Percentiles rank a stretch among this genome's conserved stretches.
phyloP scores from a whole-genome alignment of 2,329 filamentous ascomycete species.

The Dryadomyces quercivorus region DNA sequence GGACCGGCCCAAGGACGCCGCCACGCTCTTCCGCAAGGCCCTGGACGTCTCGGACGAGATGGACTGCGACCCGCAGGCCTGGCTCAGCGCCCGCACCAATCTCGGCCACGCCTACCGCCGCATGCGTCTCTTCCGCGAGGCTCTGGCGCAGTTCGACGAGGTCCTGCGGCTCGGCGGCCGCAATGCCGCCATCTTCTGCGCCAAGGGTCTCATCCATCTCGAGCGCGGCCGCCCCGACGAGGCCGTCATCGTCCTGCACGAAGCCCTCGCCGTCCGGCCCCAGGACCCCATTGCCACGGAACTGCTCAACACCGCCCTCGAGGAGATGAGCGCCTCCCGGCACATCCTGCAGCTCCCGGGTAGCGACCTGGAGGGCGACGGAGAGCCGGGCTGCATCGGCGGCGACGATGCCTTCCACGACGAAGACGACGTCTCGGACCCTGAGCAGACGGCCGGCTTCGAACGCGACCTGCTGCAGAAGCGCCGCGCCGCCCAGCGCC shows the following conservation, averaged over 20 bases:
- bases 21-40: conserved; percentile 65
- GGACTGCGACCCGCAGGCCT: conserved; percentile 69
- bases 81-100: conserved; percentile 76
- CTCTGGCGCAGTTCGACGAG: conserved; percentile 73
- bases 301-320: conserved; percentile 58
- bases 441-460: conserved; percentile 32
- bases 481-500: conserved; percentile 30
- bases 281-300: conserved; percentile 76
- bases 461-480: conserved; percentile 38
- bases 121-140: conserved; percentile 53
- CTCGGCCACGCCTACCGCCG: conserved; percentile 79
- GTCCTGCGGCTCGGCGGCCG: conserved; percentile 74
- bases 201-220: conserved; percentile 74
- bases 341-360: conserved; percentile 16
- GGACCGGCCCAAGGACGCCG: conserved; percentile 61
- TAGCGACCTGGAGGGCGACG: not conserved
- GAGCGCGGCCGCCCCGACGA: conserved; percentile 64
- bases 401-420: not conserved
- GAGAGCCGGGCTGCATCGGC: not conserved
- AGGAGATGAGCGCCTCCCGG: conserved; percentile 38
- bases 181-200: conserved; percentile 64
- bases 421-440: conserved; percentile 12
- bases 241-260: conserved; percentile 71
- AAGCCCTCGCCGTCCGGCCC: conserved; percentile 65
- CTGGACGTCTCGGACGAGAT: conserved; percentile 69